Evolutionary conservation across 23 red algal genomes (phyloP).

Genomic region (Cyanidiococcus yangmingshanensis): DNA sequence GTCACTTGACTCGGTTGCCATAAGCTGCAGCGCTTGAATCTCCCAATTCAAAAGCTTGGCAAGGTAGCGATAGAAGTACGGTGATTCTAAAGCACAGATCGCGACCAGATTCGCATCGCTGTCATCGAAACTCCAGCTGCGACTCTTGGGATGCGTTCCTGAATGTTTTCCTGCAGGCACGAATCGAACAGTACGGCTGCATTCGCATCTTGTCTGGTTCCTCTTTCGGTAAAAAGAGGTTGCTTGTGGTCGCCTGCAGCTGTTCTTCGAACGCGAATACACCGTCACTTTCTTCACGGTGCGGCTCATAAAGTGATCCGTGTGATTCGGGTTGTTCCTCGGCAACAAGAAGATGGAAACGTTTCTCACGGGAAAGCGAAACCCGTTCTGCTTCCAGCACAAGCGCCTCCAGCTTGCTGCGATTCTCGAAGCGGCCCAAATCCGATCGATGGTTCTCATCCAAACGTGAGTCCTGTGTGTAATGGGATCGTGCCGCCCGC

Average conservation of each 20-base stretch:
- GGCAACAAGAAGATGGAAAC: neutral
- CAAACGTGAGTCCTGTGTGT: neutral
- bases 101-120: neutral
- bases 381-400: slow-evolving; percentile 1
- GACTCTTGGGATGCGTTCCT: too few relatives aligned
- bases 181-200: too few relatives aligned
- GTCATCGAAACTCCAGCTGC: slow-evolving; percentile 5
- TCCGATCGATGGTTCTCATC: neutral
- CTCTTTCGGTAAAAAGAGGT: too few relatives aligned
- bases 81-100: neutral
- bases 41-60: neutral
- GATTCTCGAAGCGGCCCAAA: neutral
- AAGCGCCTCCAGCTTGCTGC: neutral
- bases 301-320: neutral
- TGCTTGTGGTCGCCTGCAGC: neutral
- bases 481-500: neutral
- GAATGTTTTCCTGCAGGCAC: too few relatives aligned
- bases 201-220: too few relatives aligned
- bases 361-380: neutral
- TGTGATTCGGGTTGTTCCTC: neutral
- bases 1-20: too few relatives aligned
- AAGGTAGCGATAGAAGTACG: neutral
- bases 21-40: neutral
- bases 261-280: slow-evolving; percentile 15
- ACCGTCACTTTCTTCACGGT: neutral